phyloP scores from a whole-genome alignment of 2,329 filamentous ascomycete genomes.

The Ilyonectria mors-panacis region DNA sequence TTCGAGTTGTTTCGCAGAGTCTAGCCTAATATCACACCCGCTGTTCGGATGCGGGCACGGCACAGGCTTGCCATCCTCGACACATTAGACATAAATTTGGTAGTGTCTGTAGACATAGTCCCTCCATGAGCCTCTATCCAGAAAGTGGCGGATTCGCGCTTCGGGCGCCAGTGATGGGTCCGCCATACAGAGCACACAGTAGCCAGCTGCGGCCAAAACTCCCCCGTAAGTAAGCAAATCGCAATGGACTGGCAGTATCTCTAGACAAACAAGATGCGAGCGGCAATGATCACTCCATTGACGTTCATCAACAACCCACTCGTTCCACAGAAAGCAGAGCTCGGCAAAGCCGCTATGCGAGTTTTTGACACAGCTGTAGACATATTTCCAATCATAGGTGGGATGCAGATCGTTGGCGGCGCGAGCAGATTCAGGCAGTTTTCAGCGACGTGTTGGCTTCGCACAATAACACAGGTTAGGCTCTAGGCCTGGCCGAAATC shows the following conservation, averaged over 20 bases:
- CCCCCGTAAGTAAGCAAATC: conserved; percentile 1
- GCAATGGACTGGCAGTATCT: neutral
- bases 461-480: neutral
- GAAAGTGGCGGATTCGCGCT: too few relatives aligned
- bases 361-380: neutral
- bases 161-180: too few relatives aligned
- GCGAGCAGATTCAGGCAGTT: too few relatives aligned
- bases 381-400: conserved; percentile 6
- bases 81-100: too few relatives aligned
- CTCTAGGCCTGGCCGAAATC: conserved; percentile 8
- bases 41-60: too few relatives aligned
- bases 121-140: too few relatives aligned
- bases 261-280: neutral
- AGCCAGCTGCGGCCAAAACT: neutral
- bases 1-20: too few relatives aligned
- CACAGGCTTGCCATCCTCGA: too few relatives aligned
- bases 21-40: too few relatives aligned
- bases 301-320: neutral
- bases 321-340: conserved; percentile 6
- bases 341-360: neutral
- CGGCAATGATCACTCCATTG: neutral
- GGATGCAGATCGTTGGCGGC: too few relatives aligned
- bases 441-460: neutral
- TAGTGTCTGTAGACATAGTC: too few relatives aligned
- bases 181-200: conserved; percentile 4